Evolutionary conservation across 768 basidiomycete species (phyloP), one percentile per base, ranked within the genome.

Genomic region (Chalciporus chontae): DNA sequence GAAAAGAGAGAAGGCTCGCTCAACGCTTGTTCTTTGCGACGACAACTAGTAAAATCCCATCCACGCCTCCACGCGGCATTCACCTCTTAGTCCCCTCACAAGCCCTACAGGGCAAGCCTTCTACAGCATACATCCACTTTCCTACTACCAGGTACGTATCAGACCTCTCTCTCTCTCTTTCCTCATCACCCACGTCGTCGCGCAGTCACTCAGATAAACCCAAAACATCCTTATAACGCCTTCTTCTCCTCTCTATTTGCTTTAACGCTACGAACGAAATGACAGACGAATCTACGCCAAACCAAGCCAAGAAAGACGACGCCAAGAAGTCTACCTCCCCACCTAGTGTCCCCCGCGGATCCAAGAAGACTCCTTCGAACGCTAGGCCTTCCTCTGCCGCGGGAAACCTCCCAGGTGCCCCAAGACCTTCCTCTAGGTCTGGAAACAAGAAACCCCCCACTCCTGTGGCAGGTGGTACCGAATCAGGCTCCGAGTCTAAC

Each of bases 61-160:
- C 68, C 75, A 75, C 75, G 76, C 76, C 76, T 75, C 67, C 62
- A 58, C 73, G 60, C 77, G 77, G 77, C 77, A 78, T 70, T 63
- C 77, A 77, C 77, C 72, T 60, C 71, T 73, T 75, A 75, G 67
- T 72, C 65, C 64, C 71, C 83, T 76, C 87, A 90, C 87, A 83
- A 75, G 88, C 88, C 88, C 88, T 74, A 77, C 88, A 87, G 86
- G 88, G 88, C 87, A 89, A 87, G 80, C 80, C 83, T 70, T 77
- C 72, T n/a, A n/a, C 76, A 77, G 71, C 66, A 58, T 59, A 63
- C 47, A 60, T 32, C 52, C 59, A 69, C 67, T 60, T 69, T 67
- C 72, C 71, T 76, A 73, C 72, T 59, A 70, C 60, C 69, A 75
- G 74, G 80, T 82, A 38, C 39, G 66, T 67, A 41, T 39, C 45